Percentiles rank a stretch among this genome's conserved stretches.
These are phyloP conservation scores for Ziziphus jujuba DNA, from an alignment of 306 rosid species.

Conservation along the genomic window DNA sequence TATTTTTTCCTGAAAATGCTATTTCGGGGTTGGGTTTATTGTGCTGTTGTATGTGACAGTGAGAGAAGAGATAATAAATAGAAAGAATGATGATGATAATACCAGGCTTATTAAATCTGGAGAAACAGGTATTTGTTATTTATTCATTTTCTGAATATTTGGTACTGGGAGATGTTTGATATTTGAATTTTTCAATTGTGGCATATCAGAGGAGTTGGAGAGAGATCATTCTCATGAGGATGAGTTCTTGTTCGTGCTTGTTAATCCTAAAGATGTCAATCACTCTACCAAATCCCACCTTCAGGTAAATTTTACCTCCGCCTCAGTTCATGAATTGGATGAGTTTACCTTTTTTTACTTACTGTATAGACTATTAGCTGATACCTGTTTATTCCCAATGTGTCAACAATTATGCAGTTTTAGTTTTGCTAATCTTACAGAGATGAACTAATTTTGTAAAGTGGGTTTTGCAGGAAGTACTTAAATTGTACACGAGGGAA, in stretches of 20 bases:
- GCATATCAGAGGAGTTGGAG: slow-evolving; percentile 37
- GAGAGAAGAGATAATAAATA: slow-evolving; percentile 19
- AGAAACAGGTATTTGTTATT: slow-evolving; percentile 28
- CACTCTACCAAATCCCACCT: slow-evolving; percentile 46
- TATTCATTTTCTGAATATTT: not conserved
- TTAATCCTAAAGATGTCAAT: slow-evolving; percentile 69
- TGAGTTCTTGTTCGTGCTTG: slow-evolving; percentile 41
- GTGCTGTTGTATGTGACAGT: slow-evolving; percentile 20
- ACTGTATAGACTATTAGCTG: not conserved
- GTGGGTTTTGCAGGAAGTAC: slow-evolving; percentile 57
- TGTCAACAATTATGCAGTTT: no score
- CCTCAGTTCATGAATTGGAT: not conserved
- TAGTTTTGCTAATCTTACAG: slow-evolving; percentile 1
- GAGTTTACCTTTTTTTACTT: not conserved
- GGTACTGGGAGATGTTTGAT: not conserved
- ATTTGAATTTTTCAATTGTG: slow-evolving; percentile 9
- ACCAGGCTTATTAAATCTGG: slow-evolving; percentile 16
- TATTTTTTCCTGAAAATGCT: not conserved
- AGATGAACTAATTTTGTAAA: not conserved
- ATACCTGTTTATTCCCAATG: not conserved
- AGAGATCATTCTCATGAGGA: slow-evolving; percentile 1
- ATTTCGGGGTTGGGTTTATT: not conserved
- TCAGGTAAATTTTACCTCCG: slow-evolving; percentile 45
- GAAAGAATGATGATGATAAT: slow-evolving; percentile 20
- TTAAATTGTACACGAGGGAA: slow-evolving; percentile 64